Evolutionary conservation across 2,329 filamentous ascomycete species (phyloP), one percentile per base, ranked within the genome.

Genomic region (Talaromyces piceae): DNA sequence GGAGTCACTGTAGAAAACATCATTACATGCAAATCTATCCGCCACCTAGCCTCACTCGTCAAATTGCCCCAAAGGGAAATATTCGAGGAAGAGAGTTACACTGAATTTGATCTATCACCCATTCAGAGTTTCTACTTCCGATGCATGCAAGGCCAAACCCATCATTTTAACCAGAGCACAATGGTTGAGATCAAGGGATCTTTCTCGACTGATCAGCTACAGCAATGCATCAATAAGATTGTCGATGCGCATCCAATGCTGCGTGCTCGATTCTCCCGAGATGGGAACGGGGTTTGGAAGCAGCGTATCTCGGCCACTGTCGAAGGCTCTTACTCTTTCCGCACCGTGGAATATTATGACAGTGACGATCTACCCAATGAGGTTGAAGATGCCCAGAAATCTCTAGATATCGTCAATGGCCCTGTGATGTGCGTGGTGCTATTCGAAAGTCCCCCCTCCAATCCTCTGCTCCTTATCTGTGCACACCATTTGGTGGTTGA

Each of bases 161-260:
- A 31, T n/a, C 56, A 56, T 25, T 61, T 61, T 45, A 61, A 60
- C 33, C 59, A 61, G 41, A 60, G 57, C 13, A 49, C 60, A 16
- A 50, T 56, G 51, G 27, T 56, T 11, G 44, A 54, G 23, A 4
- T 50, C 28, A 45, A 7, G 9, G n/a, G 8, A 11, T 22, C 30
- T 3, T 13, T 52, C 16, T 33, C 33, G 4, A 16, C 45, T 16
- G 39, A 39, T 8, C 43, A 49, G 11, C 44, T 60, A 11, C 41
- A 41, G 22, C 20, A 31, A 13, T 56, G 54, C 4, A 41, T 60
- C 16, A 26, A 50, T 13, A 41, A 54, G 8, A 31, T 61, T 12
- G 53, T 60, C 12, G 54, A 47, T 11, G 22, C 43, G 22, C 58
- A 61, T 41, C 49, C 59, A 13, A 60, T 61, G 58, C 50, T 61